phyloP scores from a whole-genome alignment of 345 rosid species.

The Arabidopsis suecica region DNA sequence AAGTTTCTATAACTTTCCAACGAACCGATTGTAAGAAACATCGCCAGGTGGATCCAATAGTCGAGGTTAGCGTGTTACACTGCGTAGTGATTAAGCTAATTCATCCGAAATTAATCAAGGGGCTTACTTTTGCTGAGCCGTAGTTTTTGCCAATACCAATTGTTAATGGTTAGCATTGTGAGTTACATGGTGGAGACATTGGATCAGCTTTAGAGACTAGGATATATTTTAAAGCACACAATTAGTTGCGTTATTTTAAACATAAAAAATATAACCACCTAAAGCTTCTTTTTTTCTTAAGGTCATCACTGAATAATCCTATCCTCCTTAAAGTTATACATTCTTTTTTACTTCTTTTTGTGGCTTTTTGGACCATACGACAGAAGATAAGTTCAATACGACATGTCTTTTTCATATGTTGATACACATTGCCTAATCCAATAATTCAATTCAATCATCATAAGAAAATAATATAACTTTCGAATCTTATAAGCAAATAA shows the following conservation, averaged over 20 bases:
- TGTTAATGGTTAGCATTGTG: not conserved
- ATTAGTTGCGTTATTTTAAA: not conserved
- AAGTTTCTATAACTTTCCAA: slow-evolving; percentile 31
- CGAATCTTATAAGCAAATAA: too few relatives aligned
- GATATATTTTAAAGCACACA: slow-evolving; percentile 12
- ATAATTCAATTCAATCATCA: not conserved
- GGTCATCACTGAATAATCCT: not conserved
- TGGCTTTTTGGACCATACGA: slow-evolving; percentile 12
- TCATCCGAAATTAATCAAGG: not conserved
- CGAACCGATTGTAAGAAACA: not conserved
- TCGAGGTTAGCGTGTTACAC: slow-evolving; percentile 7
- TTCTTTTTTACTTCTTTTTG: not conserved
- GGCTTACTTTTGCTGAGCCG: slow-evolving; percentile 25
- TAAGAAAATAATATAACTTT: not conserved
- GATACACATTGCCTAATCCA: slow-evolving; percentile 1
- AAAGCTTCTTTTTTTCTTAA: not conserved
- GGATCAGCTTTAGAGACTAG: not conserved
- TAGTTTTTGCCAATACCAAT: slow-evolving; percentile 15
- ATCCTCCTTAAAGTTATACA: not conserved
- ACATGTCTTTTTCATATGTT: not conserved
- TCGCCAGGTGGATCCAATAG: slow-evolving; percentile 36
- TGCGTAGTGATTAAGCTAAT: slow-evolving; percentile 6
- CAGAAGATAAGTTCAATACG: slow-evolving; percentile 14
- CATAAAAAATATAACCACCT: slow-evolving; percentile 21
- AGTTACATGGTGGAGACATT: slow-evolving; percentile 16